Percentiles rank a stretch among this genome's conserved stretches.
Evolutionary conservation across 176 grass and related monocot species (phyloP).

Genomic region (Echinochloa phyllopogon): DNA sequence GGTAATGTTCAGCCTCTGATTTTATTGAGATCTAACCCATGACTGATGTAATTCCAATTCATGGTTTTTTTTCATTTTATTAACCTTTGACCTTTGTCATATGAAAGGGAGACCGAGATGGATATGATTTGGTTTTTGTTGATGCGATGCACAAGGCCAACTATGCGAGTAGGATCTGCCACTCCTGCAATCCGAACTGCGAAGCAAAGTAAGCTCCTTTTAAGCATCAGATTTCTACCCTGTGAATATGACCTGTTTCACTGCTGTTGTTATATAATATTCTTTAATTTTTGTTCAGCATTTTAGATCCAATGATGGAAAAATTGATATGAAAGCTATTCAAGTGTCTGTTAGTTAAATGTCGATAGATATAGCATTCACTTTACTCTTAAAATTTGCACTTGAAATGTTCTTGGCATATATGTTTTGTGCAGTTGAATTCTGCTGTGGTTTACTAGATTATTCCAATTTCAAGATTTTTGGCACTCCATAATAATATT

Average conservation of each 20-base stretch:
- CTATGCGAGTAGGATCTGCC: conserved; percentile 97
- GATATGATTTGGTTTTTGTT: conserved; percentile 97
- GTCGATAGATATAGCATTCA: neutral
- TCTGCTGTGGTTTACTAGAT: neutral
- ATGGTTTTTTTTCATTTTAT: conserved; percentile 21
- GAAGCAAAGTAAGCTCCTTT: conserved; percentile 88
- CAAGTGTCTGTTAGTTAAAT: neutral
- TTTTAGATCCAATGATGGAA: neutral
- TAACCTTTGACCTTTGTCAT: conserved; percentile 49
- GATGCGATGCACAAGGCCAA: conserved; percentile 99
- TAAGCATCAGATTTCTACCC: conserved; percentile 26
- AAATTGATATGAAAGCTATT: neutral
- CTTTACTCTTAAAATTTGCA: conserved; percentile 4
- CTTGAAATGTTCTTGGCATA: neutral
- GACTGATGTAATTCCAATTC: conserved; percentile 15
- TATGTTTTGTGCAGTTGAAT: neutral
- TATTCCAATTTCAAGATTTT: neutral
- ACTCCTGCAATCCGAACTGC: conserved; percentile 95
- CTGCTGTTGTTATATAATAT: conserved; percentile 21
- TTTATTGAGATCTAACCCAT: conserved; percentile 32
- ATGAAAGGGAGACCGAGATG: conserved; percentile 89
- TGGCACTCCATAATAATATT: conserved; percentile 3
- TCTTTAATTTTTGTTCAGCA: conserved; percentile 42
- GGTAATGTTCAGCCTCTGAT: conserved; percentile 45
- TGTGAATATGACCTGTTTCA: conserved; percentile 33